phyloP scores from a whole-genome alignment of 805 yeast genomes.

The Wickerhamiella cacticola region DNA sequence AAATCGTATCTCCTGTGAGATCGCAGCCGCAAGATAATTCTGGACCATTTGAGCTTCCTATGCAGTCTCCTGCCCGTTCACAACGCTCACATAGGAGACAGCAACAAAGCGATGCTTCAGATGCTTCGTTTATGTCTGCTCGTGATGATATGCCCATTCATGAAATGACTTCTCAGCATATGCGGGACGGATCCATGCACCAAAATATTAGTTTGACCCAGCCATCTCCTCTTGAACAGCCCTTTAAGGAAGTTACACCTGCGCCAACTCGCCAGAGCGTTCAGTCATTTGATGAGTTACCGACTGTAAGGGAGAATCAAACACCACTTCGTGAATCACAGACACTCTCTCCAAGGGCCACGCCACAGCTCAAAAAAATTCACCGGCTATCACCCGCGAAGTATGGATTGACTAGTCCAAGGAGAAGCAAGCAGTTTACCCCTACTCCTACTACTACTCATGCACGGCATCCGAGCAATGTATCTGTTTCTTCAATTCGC shows the following conservation, averaged over 20 bases:
- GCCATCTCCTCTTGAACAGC: neutral
- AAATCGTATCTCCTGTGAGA: too few species aligned
- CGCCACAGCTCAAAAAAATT: neutral
- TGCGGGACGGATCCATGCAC: conserved; percentile 4
- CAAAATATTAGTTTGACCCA: neutral
- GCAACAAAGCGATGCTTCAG: conserved; percentile 7
- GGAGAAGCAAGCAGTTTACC: conserved; percentile 3
- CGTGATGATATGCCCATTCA: neutral
- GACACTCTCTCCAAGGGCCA: neutral
- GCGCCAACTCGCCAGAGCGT: neutral
- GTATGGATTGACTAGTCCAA: neutral
- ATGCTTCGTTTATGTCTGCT: conserved; percentile 4
- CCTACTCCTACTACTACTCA: neutral
- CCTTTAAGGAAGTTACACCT: neutral
- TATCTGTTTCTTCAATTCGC: neutral
- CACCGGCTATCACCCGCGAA: neutral
- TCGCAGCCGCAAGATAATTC: neutral
- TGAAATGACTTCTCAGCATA: neutral
- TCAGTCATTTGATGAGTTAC: neutral
- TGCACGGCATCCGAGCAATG: conserved; percentile 2
- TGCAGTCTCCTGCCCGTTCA: conserved; percentile 4
- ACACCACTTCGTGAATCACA: neutral
- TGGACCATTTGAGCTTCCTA: neutral
- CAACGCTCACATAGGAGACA: neutral
- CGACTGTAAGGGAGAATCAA: neutral